Evolutionary conservation across 768 basidiomycete species (phyloP), one percentile per base, ranked within the genome.

Genomic region (Floccularia luteovirens): DNA sequence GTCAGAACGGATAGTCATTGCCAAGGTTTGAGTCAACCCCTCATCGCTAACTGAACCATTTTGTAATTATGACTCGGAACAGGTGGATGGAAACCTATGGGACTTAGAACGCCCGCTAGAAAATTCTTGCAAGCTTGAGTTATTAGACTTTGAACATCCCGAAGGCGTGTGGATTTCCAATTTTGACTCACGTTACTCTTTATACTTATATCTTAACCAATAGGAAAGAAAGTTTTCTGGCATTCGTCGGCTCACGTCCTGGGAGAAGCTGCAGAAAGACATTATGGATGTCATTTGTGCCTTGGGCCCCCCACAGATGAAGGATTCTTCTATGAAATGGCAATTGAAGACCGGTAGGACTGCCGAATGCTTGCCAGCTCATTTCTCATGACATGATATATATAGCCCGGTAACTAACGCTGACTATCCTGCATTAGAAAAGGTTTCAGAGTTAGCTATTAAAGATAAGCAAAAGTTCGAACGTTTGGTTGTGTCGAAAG

Each of bases 291-390:
- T 59, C 92, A 96, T 67, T 72, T 99, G 11, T 96, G 93, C 54
- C 80, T 96, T 45, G 96, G 96, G 2, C 96, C 96, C 12, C 96
- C 96, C 17, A 91, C 92, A 2, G 90, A 94, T 21, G 92, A 97
- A 5, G 96, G 96, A 16, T 99, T 99, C 75, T 99, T 96, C 72
- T 99, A 99, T 59, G 96, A 99, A 59, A 98, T 99, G 96, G 80
- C 79, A 12, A 90, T 91, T 49, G 67, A 81, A 25, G 83, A 90
- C 43, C 68, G 86, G 84, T 82, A 41, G 19, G 61, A 44, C 14
- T n/a, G n/a, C 11, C n/a, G 14, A 12, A 4, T 17, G 17, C 2
- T 12, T 12, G 6, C 4, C 16, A 25, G 7, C n/a, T 20, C 4
- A 2, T 30, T 19, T 23, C 22, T 20, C 41, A 44, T 46, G 42